Evolutionary conservation across 768 basidiomycete genomes (phyloP).

Genomic region (Erythrobasidium yunnanense): DNA sequence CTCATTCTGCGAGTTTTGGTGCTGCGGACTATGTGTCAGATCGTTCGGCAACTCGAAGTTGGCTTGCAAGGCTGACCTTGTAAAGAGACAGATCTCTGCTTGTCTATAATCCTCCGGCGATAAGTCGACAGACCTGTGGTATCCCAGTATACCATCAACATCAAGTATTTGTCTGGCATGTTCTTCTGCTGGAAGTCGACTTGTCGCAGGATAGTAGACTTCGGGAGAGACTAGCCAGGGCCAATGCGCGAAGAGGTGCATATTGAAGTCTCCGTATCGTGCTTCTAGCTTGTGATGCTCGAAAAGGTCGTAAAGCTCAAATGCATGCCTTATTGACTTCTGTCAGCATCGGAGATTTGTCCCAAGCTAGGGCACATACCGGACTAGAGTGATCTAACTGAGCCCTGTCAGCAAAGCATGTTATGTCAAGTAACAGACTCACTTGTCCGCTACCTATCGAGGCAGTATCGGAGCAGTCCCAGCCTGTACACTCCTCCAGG

Average conservation of each 20-base stretch:
- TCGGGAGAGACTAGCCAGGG: background rate
- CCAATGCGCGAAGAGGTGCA: constrained; percentile 16
- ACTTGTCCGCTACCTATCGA: background rate
- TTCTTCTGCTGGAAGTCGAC: background rate
- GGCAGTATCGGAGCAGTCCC: background rate
- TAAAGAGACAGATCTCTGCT: constrained; percentile 12
- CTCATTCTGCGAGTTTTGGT: background rate
- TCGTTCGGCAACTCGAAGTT: background rate
- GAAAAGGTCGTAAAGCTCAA: constrained; percentile 19
- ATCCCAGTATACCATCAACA: background rate
- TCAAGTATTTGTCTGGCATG: background rate
- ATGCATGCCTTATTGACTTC: background rate
- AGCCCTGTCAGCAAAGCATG: too few species aligned
- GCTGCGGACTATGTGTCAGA: background rate
- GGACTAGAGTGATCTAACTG: constrained; percentile 5
- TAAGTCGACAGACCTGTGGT: background rate
- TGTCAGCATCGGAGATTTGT: background rate
- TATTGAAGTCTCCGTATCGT: background rate
- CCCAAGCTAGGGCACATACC: background rate
- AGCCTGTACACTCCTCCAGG: constrained; percentile 2
- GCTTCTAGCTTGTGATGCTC: background rate
- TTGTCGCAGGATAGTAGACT: background rate
- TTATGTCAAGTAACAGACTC: background rate
- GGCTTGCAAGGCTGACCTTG: background rate
- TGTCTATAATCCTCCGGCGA: constrained; percentile 9